Evolutionary conservation across 768 basidiomycete species (phyloP).

Genomic region (Sporobolomyces roseus): DNA sequence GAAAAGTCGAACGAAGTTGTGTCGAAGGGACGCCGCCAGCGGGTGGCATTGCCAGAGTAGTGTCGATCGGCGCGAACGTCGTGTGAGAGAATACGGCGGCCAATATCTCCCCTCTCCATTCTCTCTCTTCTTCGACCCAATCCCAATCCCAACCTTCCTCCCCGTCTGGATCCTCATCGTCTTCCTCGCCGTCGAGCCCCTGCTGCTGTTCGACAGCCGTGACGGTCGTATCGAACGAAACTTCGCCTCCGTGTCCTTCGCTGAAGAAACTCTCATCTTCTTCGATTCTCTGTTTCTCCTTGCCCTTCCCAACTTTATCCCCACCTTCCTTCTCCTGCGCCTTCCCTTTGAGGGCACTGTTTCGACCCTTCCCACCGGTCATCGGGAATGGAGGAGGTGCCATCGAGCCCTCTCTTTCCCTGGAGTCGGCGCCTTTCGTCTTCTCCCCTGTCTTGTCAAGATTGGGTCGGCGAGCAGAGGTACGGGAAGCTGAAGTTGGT

Average conservation of each 20-base stretch:
- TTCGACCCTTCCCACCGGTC: slow-evolving; percentile 2
- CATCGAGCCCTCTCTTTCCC: slow-evolving; percentile 21
- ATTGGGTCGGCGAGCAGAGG: no score
- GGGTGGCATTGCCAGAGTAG: background rate
- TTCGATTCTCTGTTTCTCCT: background rate
- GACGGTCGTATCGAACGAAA: slow-evolving; percentile 1
- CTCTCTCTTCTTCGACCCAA: slow-evolving; percentile 17
- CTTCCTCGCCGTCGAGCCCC: background rate
- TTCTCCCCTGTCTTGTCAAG: no score
- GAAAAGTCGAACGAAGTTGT: background rate
- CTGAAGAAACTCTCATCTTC: slow-evolving; percentile 26
- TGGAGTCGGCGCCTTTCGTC: no score
- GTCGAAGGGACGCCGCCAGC: background rate
- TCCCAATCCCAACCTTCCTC: slow-evolving; percentile 1
- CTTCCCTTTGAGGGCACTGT: background rate
- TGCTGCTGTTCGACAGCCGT: no score
- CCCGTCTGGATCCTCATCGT: background rate
- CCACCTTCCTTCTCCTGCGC: background rate
- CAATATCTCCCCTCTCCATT: slow-evolving; percentile 22
- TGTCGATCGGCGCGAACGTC: slow-evolving; percentile 19
- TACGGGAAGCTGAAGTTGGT: background rate
- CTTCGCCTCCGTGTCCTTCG: slow-evolving; percentile 4
- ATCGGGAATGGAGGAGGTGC: slow-evolving; percentile 22
- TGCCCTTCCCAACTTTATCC: slow-evolving; percentile 9
- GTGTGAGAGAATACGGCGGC: slow-evolving; percentile 31